Conservation (phyloP, 768 basidiomycete species). For the Nidularia sp. region DNA sequence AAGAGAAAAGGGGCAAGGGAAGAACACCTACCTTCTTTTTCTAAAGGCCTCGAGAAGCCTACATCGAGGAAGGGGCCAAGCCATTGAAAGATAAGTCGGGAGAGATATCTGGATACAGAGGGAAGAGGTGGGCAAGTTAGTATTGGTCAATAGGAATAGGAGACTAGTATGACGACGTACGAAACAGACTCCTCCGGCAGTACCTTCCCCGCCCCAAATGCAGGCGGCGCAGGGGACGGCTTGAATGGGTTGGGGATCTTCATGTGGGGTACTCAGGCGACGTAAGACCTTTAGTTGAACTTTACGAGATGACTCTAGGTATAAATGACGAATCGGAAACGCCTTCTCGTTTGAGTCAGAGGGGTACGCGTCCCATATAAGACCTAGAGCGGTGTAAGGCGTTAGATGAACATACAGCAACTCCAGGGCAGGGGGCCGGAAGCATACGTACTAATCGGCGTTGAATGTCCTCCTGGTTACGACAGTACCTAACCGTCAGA, state of each 20-base stretch:
- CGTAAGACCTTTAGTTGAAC: no score
- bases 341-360: no score
- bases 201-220: slow-evolving; percentile 40
- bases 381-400: no score
- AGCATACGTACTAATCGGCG: no score
- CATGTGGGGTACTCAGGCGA: slow-evolving; percentile 7
- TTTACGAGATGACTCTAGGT: no score
- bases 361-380: no score
- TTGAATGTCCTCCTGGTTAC: no score
- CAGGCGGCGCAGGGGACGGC: slow-evolving; percentile 44
- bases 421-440: no score
- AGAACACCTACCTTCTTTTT: slow-evolving; percentile 35
- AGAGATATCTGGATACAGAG: slow-evolving; percentile 1
- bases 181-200: slow-evolving; percentile 37
- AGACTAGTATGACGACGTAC: slow-evolving; percentile 17
- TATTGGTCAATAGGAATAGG: not conserved
- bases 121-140: not conserved
- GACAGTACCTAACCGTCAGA: no score
- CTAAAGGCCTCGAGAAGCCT: slow-evolving; percentile 46
- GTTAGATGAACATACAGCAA: no score
- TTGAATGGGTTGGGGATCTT: slow-evolving; percentile 30
- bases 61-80: slow-evolving; percentile 41
- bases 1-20: no score
- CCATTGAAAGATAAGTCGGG: slow-evolving; percentile 44
- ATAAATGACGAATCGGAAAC: no score